Base-by-base conservation (phyloP, 2,329 filamentous ascomycete species). In the Talaromyces piceae region DNA sequence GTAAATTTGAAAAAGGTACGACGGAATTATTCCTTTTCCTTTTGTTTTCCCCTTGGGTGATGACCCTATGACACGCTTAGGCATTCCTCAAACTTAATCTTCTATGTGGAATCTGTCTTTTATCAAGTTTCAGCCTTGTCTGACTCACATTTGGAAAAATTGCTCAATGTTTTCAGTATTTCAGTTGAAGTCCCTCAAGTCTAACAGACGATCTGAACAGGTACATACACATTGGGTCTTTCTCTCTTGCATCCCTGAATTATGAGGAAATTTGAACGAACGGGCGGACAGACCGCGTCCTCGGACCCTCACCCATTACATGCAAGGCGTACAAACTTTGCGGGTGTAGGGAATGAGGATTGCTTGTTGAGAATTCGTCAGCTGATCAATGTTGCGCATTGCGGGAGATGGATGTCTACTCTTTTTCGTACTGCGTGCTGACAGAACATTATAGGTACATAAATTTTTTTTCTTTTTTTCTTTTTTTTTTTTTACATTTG, bases 311-410 rank as follows among this genome's bases (percentile, higher is more conserved):
- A 75, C 72, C 73, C 76, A 68, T 69, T 59, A 75, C 73, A 78
- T 70, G 71, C 73, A 73, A 72, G 73, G 68, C 78, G 77, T 83
- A 83, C 80, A 83, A 83, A 80, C 78, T 73, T 73, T 78, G 79
- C 75, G 75, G 77, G 67, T 77, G 75, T 68, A 68, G 61, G 67
- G 62, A 59, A 64, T 67, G 62, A 71, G 76, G 74, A 70, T 61
- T 77, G 77, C 77, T 82, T 83, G 80, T 83, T 83, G 80, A 84
- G 76, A 82, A 75, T 70, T 82, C 80, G 81, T 83, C 78, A 79
- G 68, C 80, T 83, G 80, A 83, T 55, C 49, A 26, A 39, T 50
- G 43, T 37, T 25, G 41, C 33, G 39, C 45, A 41, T 27, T 31
- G 39, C 9, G 25, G 30, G 22, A 9, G 45, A 48, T 27, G 37